Conservation (phyloP, 2,329 filamentous ascomycete species). For the Neospermospora avenae region DNA sequence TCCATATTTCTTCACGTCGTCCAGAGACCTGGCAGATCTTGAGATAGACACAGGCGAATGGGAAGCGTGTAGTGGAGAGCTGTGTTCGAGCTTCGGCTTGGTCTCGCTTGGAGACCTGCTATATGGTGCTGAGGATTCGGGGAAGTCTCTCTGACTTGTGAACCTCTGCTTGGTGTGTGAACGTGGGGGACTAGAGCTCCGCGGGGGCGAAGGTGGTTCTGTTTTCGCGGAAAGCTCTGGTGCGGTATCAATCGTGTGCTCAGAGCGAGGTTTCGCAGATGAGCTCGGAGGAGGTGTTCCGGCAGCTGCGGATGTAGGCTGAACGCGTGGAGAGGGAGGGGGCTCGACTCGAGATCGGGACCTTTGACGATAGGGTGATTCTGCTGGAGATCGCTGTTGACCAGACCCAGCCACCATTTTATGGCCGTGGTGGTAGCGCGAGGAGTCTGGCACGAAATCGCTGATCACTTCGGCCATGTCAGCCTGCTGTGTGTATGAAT, state of each 20-base stretch:
- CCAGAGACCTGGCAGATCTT: constrained; percentile 34
- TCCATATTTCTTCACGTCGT: constrained; percentile 38
- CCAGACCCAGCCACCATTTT: constrained; percentile 59
- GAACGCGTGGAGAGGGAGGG: constrained; percentile 30
- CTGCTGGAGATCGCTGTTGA: constrained; percentile 45
- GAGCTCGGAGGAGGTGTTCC: constrained; percentile 28
- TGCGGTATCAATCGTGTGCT: constrained; percentile 13
- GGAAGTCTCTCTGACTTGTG: constrained; percentile 30
- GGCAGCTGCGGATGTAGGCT: constrained; percentile 20
- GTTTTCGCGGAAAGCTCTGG: constrained; percentile 18
- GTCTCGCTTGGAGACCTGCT: constrained; percentile 10
- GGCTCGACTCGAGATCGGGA: constrained; percentile 28
- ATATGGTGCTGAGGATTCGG: constrained; percentile 17
- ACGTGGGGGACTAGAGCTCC: constrained; percentile 28
- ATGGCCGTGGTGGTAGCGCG: constrained; percentile 54
- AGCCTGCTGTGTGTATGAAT: constrained; percentile 26
- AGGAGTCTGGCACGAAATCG: constrained; percentile 71
- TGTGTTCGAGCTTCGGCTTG: constrained; percentile 12
- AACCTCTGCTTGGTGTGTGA: constrained; percentile 26
- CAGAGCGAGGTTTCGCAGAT: constrained; percentile 16
- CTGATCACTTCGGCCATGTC: constrained; percentile 62
- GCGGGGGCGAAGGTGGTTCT: constrained; percentile 30
- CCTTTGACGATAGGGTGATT: constrained; percentile 35
- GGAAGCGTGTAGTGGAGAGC: constrained; percentile 13
- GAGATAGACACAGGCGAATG: constrained; percentile 23